Evolutionary conservation across 2,329 filamentous ascomycete species (phyloP).

Genomic region (Ophiocordyceps australis): DNA sequence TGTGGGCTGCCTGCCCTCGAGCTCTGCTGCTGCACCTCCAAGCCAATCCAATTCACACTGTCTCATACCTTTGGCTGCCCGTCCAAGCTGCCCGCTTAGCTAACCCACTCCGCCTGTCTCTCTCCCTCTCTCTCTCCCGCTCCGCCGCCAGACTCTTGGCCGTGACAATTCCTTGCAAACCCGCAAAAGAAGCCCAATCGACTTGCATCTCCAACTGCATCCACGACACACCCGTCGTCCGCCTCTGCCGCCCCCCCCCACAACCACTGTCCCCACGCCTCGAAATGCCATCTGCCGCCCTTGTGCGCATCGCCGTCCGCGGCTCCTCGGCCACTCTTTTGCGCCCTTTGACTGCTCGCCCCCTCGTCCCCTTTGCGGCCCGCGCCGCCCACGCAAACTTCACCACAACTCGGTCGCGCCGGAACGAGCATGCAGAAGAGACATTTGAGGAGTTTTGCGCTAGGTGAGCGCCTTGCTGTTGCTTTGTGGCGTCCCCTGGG

Average conservation of each 20-base stretch:
- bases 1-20: too few relatives aligned
- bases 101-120: too few relatives aligned
- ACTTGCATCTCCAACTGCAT: constrained; percentile 5
- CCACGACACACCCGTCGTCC: constrained; percentile 8
- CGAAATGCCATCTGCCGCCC: constrained; percentile 45
- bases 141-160: too few relatives aligned
- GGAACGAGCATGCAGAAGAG: constrained; percentile 67
- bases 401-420: constrained; percentile 41
- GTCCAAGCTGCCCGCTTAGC: too few relatives aligned
- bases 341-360: constrained; percentile 32
- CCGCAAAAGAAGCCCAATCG: constrained; percentile 9
- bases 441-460: constrained; percentile 98
- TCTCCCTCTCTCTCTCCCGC: too few relatives aligned
- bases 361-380: constrained; percentile 28
- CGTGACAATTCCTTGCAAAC: too few relatives aligned
- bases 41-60: too few relatives aligned
- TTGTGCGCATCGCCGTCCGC: constrained; percentile 57
- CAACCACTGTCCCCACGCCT: constrained; percentile 5
- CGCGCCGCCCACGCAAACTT: constrained; percentile 33
- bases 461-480: too few relatives aligned
- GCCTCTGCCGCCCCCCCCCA: constrained; percentile 6
- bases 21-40: too few relatives aligned
- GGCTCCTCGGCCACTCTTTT: constrained; percentile 43
- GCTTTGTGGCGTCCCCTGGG: constrained; percentile 1
- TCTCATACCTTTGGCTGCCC: too few relatives aligned